A percentile compares a stretch with the other conserved stretches of the same genome.
Conservation (phyloP, 805 yeast species). For the Ogataea naganishii region DNA sequence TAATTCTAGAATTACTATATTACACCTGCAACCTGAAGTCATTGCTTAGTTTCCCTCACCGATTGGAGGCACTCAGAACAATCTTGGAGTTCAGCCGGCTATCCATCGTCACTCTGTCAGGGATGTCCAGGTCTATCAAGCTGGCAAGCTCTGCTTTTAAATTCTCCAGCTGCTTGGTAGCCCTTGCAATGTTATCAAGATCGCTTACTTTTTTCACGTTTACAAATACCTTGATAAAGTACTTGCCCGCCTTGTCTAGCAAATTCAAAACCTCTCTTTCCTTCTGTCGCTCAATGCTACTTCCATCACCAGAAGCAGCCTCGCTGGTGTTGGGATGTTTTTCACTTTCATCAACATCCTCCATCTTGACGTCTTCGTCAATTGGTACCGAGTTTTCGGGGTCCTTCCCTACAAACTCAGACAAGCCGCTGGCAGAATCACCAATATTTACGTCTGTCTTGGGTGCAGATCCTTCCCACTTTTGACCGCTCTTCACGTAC, state of each 20-base stretch:
- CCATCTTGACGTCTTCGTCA: slow-evolving; percentile 5
- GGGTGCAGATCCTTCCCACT: background rate
- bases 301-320: no score
- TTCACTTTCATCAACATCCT: slow-evolving; percentile 3
- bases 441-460: background rate
- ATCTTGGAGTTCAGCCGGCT: slow-evolving; percentile 45
- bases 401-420: slow-evolving; percentile 1
- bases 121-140: slow-evolving; percentile 58
- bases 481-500: slow-evolving; percentile 25
- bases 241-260: slow-evolving; percentile 46
- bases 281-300: slow-evolving; percentile 20
- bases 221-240: slow-evolving; percentile 56
- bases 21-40: no score
- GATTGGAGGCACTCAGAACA: no score
- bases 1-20: no score
- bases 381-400: slow-evolving; percentile 1
- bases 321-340: no score
- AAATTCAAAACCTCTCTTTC: slow-evolving; percentile 12
- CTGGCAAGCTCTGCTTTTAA: slow-evolving; percentile 63
- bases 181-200: slow-evolving; percentile 58
- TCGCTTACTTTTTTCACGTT: slow-evolving; percentile 69
- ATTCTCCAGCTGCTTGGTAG: slow-evolving; percentile 51
- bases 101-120: slow-evolving; percentile 78
- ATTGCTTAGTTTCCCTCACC: no score
- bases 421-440: no score